Evolutionary conservation across 129 eudicot genomes (phyloP).

Genomic region (Helianthus annuus): HanXRQr2.0-SUNRISE NC_035433.2:121890209-121890708

Average conservation of each 20-base stretch:
- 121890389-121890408: too few relatives aligned
- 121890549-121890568: constrained; percentile 57
- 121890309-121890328: too few relatives aligned
- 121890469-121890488: constrained; percentile 16
- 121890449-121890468: background rate
- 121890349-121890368: background rate
- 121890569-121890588: constrained; percentile 38
- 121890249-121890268: too few relatives aligned
- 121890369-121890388: too few relatives aligned
- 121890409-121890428: background rate
- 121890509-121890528: constrained; percentile 34
- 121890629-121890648: constrained; percentile 34
- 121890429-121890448: too few relatives aligned
- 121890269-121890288: too few relatives aligned
- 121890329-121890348: too few relatives aligned
- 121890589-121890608: background rate
- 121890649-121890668: constrained; percentile 32
- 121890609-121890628: constrained; percentile 40
- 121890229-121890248: too few relatives aligned
- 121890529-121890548: constrained; percentile 31
- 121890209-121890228: constrained; percentile 8
- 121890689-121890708: constrained; percentile 24
- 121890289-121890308: too few relatives aligned
- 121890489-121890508: constrained; percentile 44
- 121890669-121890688: constrained; percentile 41